These are phyloP conservation scores for Auriscalpium orientale DNA, from an alignment of 768 basidiomycete genomes.

Conservation along the genomic window DNA sequence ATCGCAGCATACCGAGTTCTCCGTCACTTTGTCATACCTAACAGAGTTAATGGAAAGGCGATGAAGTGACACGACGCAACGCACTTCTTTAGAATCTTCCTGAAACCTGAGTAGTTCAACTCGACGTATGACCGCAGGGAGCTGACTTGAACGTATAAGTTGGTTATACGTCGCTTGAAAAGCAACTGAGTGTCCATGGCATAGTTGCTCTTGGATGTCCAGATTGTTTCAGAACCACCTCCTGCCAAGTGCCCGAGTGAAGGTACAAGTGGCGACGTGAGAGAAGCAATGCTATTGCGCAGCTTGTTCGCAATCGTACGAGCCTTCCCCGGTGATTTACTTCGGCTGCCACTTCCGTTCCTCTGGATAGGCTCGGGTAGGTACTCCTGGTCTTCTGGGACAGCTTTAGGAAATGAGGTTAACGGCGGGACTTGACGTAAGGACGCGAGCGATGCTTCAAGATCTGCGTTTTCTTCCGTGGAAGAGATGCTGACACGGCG, in stretches of 20 bases:
- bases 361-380: not conserved
- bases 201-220: conserved; percentile 74
- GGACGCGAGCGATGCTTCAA: conserved; percentile 21
- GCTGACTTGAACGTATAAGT: conserved; percentile 67
- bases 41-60: conserved; percentile 3
- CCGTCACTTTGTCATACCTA: conserved; percentile 92
- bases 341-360: not conserved
- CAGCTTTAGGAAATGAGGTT: conserved; percentile 5
- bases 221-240: conserved; percentile 42
- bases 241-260: not conserved
- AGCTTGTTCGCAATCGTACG: conserved; percentile 32
- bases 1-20: conserved; percentile 42
- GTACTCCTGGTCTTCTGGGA: conserved; percentile 11
- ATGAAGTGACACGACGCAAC: conserved; percentile 17
- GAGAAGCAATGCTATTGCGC: conserved; percentile 36
- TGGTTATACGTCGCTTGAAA: conserved; percentile 85
- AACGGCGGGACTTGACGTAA: conserved; percentile 1
- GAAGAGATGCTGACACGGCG: conserved; percentile 15
- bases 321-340: conserved; percentile 11
- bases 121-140: conserved; percentile 83
- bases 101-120: conserved; percentile 87
- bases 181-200: conserved; percentile 77
- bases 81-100: conserved; percentile 93
- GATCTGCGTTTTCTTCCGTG: conserved; percentile 17
- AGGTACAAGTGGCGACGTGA: conserved; percentile 42